A percentile compares a stretch with the other conserved stretches of the same genome.
phyloP scores from a whole-genome alignment of 2,329 filamentous ascomycete species.

The Microsporum audouinii region DNA sequence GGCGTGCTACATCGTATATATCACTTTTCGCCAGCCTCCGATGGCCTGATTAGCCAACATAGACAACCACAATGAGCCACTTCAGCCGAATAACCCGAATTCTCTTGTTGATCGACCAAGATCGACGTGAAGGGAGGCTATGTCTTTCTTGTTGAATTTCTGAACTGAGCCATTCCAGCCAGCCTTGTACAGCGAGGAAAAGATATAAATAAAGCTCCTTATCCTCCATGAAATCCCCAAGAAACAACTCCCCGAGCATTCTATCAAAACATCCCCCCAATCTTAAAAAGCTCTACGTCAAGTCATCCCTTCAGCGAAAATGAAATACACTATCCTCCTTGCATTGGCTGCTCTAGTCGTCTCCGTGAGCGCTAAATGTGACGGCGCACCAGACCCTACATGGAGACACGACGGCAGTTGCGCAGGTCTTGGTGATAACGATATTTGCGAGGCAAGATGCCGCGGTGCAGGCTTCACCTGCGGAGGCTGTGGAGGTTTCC shows the following conservation, averaged over 20 bases:
- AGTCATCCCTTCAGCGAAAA: background rate
- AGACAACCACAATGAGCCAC: background rate
- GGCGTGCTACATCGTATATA: background rate
- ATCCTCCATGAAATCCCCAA: too few relatives aligned
- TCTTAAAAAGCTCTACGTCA: background rate
- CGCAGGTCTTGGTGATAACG: background rate
- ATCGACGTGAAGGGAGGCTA: too few relatives aligned
- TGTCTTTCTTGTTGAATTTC: too few relatives aligned
- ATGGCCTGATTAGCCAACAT: background rate
- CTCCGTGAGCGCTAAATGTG: background rate
- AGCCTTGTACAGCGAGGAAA: too few relatives aligned
- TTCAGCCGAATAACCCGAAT: background rate
- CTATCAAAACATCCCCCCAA: background rate
- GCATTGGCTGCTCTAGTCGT: background rate
- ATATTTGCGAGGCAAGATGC: background rate
- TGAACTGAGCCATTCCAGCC: too few relatives aligned
- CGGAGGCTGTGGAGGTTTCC: background rate
- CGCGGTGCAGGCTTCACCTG: background rate
- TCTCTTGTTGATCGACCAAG: too few relatives aligned
- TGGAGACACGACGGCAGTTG: conserved; percentile 1
- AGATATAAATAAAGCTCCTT: too few relatives aligned
- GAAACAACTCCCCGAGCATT: background rate
- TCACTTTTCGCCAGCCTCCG: background rate
- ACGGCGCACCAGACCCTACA: background rate
- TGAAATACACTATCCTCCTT: background rate